phyloP scores from a whole-genome alignment of 345 rosid genomes.

The Cardamine occulta region DNA sequence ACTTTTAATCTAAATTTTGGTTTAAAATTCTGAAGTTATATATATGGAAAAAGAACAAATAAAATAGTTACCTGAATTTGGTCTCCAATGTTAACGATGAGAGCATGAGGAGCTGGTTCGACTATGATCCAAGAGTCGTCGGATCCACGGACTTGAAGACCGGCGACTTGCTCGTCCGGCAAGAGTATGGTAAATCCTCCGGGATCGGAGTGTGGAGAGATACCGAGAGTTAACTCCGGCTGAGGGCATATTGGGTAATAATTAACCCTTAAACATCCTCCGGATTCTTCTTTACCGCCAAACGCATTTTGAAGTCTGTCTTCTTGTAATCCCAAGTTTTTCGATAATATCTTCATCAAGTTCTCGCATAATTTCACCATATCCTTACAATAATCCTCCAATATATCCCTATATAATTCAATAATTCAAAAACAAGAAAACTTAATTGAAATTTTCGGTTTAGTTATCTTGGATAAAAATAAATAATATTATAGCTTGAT shows the following conservation, averaged over 20 bases:
- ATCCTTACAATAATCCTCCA: slow-evolving; percentile 71
- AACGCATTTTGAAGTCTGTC: slow-evolving; percentile 63
- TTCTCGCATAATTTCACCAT: slow-evolving; percentile 57
- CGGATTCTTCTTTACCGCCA: slow-evolving; percentile 65
- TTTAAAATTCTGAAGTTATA: not conserved
- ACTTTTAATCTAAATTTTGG: not conserved
- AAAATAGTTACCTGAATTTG: slow-evolving; percentile 70
- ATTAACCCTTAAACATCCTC: slow-evolving; percentile 80
- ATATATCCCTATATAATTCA: slow-evolving; percentile 55
- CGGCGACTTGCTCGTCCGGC: slow-evolving; percentile 66
- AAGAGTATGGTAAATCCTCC: slow-evolving; percentile 83
- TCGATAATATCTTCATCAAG: slow-evolving; percentile 67
- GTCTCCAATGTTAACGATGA: slow-evolving; percentile 88
- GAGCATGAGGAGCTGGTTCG: slow-evolving; percentile 69
- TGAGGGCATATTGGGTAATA: slow-evolving; percentile 91
- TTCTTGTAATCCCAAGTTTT: slow-evolving; percentile 63
- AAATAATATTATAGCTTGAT: not conserved
- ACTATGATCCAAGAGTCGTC: slow-evolving; percentile 73
- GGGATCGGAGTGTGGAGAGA: slow-evolving; percentile 92
- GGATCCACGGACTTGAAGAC: slow-evolving; percentile 75
- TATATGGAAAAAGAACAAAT: not conserved
- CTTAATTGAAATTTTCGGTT: not conserved
- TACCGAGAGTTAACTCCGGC: slow-evolving; percentile 78
- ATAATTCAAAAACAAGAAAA: not conserved
- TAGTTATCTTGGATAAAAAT: not conserved